A percentile compares a stretch with the other conserved stretches of the same genome.
phyloP scores from a whole-genome alignment of 495 filamentous ascomycete genomes.

The Endocarpon pusillum region DNA sequence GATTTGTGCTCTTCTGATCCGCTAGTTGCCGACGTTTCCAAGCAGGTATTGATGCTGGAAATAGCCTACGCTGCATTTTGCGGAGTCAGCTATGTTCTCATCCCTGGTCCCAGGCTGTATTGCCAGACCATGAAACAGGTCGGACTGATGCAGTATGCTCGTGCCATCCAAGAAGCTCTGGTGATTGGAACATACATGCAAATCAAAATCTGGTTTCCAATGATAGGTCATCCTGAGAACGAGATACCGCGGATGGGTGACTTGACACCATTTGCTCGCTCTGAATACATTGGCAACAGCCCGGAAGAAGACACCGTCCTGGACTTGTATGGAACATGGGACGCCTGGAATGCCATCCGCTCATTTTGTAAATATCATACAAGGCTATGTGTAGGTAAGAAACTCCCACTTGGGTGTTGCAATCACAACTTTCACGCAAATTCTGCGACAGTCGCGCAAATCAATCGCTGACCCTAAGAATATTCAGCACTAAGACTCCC shows the following conservation, averaged over 20 bases:
- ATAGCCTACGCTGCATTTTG: constrained; percentile 90
- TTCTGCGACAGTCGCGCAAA: neutral
- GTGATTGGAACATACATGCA: constrained; percentile 56
- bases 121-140: constrained; percentile 26
- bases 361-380: constrained; percentile 72
- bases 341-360: constrained; percentile 80
- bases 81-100: constrained; percentile 64
- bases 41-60: constrained; percentile 78
- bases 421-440: no score
- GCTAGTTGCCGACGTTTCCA: constrained; percentile 61
- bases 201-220: constrained; percentile 63
- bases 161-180: constrained; percentile 67
- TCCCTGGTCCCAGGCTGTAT: constrained; percentile 53
- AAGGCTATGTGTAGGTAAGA: constrained; percentile 75
- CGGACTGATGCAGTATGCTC: constrained; percentile 54
- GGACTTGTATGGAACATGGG: constrained; percentile 68
- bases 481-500: constrained; percentile 59
- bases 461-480: constrained; percentile 1
- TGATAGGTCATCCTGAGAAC: constrained; percentile 44
- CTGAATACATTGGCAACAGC: constrained; percentile 29
- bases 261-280: constrained; percentile 38
- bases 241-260: constrained; percentile 37
- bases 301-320: constrained; percentile 18
- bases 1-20: constrained; percentile 75
- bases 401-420: constrained; percentile 3